A percentile compares a stretch with the other conserved stretches of the same genome.
Conservation (phyloP, 2,329 filamentous ascomycete genomes). For the Huntiella omanensis region DNA sequence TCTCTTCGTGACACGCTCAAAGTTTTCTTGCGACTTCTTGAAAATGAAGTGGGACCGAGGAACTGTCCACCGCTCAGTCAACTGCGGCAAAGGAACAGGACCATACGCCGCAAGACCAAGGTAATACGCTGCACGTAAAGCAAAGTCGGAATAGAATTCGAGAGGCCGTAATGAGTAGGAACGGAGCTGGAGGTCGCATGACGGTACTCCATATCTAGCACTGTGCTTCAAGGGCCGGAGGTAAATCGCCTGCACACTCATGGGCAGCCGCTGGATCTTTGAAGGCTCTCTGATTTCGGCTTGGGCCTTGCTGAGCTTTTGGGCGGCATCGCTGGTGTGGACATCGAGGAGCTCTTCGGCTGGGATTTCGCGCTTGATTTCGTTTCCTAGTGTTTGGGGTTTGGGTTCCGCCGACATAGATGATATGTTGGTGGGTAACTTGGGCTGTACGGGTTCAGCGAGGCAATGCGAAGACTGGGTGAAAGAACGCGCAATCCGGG, state of each 20-base stretch:
- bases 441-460: not conserved
- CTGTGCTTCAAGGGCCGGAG: conserved; percentile 63
- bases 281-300: conserved; percentile 2
- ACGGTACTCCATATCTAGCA: conserved; percentile 57
- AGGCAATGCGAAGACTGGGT: not conserved
- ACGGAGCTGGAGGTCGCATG: conserved; percentile 80
- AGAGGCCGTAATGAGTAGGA: conserved; percentile 81
- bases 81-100: conserved; percentile 67
- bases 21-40: conserved; percentile 97
- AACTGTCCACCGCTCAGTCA: conserved; percentile 87
- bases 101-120: conserved; percentile 71
- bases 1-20: conserved; percentile 73
- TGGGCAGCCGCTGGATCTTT: conserved; percentile 9
- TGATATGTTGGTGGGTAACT: not conserved
- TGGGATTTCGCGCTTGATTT: not conserved
- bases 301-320: conserved; percentile 11
- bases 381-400: not conserved
- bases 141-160: conserved; percentile 89
- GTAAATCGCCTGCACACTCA: conserved; percentile 59
- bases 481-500: too few species aligned
- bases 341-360: not conserved
- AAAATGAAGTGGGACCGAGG: conserved; percentile 76
- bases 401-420: not conserved
- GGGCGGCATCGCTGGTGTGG: conserved; percentile 9
- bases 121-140: conserved; percentile 85